These are phyloP conservation scores for Mycena floridula DNA, from an alignment of 768 basidiomycete genomes.

Conservation along the genomic window DNA sequence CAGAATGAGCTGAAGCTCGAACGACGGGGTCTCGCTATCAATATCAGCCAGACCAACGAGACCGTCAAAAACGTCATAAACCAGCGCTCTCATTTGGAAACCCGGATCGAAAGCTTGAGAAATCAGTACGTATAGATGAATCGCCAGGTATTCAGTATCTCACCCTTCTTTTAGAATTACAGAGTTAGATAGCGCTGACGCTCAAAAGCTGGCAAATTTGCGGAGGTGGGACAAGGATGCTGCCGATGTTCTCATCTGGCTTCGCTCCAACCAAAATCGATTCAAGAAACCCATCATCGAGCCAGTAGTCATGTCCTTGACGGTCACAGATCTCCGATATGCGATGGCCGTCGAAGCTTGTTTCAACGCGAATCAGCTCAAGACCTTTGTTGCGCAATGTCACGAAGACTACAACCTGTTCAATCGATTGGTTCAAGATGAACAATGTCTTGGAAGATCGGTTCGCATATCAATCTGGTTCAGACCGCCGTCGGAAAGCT, in stretches of 20 bases:
- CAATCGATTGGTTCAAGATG: slow-evolving; percentile 64
- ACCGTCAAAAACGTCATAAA: too few species aligned
- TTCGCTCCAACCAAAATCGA: slow-evolving; percentile 52
- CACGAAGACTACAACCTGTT: slow-evolving; percentile 75
- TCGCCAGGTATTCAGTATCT: too few species aligned
- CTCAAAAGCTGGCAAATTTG: slow-evolving; percentile 54
- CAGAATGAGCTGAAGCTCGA: too few species aligned
- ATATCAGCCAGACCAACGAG: too few species aligned
- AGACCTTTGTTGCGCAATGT: slow-evolving; percentile 83
- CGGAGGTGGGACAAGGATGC: slow-evolving; percentile 49
- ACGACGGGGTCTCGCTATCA: too few species aligned
- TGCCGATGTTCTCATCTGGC: slow-evolving; percentile 65
- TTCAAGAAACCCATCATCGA: slow-evolving; percentile 85
- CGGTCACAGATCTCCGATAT: slow-evolving; percentile 52
- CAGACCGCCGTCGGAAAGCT: slow-evolving; percentile 34
- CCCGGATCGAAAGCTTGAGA: too few species aligned
- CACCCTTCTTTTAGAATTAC: too few species aligned
- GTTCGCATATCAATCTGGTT: slow-evolving; percentile 66
- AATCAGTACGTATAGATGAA: too few species aligned
- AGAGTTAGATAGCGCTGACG: slow-evolving; percentile 47
- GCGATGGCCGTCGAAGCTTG: slow-evolving; percentile 71
- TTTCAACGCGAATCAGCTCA: slow-evolving; percentile 52
- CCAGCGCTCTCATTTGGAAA: too few species aligned
- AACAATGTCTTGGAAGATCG: slow-evolving; percentile 42
- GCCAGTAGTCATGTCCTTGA: slow-evolving; percentile 72